phyloP scores from a whole-genome alignment of 2,329 filamentous ascomycete species.

The Fusarium veterinarium region DNA sequence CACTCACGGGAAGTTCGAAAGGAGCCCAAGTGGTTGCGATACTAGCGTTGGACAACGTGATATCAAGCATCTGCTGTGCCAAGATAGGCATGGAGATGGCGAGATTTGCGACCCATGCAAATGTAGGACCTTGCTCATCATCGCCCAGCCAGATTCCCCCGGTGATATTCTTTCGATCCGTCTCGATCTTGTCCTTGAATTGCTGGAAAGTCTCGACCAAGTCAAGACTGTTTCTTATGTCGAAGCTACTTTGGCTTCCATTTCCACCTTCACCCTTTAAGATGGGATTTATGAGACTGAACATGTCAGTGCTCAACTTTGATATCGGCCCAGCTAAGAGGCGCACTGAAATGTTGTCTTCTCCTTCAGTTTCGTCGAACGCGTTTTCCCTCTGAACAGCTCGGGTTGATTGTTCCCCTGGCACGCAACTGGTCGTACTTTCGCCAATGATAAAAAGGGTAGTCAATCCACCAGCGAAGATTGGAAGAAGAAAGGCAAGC shows the following conservation, averaged over 20 bases:
- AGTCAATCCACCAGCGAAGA: constrained; percentile 82
- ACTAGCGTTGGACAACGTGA: constrained; percentile 72
- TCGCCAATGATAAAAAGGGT: constrained; percentile 77
- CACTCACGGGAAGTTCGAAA: constrained; percentile 80
- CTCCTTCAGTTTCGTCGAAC: constrained; percentile 50
- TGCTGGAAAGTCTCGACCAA: constrained; percentile 71
- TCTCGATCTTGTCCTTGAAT: constrained; percentile 74
- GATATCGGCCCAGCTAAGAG: constrained; percentile 52
- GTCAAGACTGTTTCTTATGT: constrained; percentile 43
- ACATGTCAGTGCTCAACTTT: constrained; percentile 50
- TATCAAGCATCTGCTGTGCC: constrained; percentile 73
- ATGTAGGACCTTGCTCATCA: constrained; percentile 66
- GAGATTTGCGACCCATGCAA: constrained; percentile 77
- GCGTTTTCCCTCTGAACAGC: constrained; percentile 53
- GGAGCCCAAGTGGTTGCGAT: constrained; percentile 78
- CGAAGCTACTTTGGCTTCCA: constrained; percentile 31
- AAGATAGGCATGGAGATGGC: constrained; percentile 69
- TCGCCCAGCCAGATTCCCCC: constrained; percentile 83
- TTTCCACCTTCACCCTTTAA: constrained; percentile 45
- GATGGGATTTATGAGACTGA: constrained; percentile 55
- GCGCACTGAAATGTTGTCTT: constrained; percentile 36
- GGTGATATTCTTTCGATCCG: constrained; percentile 73
- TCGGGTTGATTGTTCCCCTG: constrained; percentile 57
- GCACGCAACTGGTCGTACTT: constrained; percentile 62
- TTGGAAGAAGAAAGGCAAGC: constrained; percentile 79